Percentiles rank a stretch among this genome's conserved stretches.
Conservation (phyloP, 176 grass and related monocot genomes). For the Saccharum officinarum region DNA sequence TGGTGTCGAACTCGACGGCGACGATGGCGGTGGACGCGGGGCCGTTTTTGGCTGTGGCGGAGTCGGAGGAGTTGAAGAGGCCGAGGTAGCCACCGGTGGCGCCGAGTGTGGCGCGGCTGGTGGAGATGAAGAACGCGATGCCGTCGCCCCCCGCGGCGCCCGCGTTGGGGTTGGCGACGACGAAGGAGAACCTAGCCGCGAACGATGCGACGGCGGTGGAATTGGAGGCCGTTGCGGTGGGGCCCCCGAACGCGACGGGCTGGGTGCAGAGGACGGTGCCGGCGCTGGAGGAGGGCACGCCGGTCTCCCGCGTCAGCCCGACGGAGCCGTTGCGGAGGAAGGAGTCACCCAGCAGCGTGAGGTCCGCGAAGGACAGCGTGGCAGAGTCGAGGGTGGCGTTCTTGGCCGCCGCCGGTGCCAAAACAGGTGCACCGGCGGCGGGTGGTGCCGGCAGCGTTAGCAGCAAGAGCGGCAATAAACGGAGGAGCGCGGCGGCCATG, state of each 20-base stretch:
- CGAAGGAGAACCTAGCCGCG: conserved; percentile 81
- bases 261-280: conserved; percentile 69
- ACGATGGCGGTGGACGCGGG: conserved; percentile 26
- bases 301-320: conserved; percentile 74
- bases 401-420: background rate
- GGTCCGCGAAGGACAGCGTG: conserved; percentile 72
- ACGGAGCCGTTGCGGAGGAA: conserved; percentile 76
- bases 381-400: conserved; percentile 68
- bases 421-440: background rate
- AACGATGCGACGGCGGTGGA: conserved; percentile 46
- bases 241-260: conserved; percentile 45
- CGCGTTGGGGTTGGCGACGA: conserved; percentile 51
- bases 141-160: conserved; percentile 69
- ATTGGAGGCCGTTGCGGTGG: background rate
- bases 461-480: background rate
- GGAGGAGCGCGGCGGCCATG: conserved; percentile 25
- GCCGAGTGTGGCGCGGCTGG: conserved; percentile 55
- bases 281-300: conserved; percentile 77
- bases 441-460: background rate
- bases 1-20: conserved; percentile 76
- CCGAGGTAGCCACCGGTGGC: conserved; percentile 76
- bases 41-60: background rate
- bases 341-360: conserved; percentile 81
- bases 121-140: conserved; percentile 80
- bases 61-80: conserved; percentile 57